Evolutionary conservation across 2,329 filamentous ascomycete species (phyloP).

Genomic region (Fusarium burgessii): DNA sequence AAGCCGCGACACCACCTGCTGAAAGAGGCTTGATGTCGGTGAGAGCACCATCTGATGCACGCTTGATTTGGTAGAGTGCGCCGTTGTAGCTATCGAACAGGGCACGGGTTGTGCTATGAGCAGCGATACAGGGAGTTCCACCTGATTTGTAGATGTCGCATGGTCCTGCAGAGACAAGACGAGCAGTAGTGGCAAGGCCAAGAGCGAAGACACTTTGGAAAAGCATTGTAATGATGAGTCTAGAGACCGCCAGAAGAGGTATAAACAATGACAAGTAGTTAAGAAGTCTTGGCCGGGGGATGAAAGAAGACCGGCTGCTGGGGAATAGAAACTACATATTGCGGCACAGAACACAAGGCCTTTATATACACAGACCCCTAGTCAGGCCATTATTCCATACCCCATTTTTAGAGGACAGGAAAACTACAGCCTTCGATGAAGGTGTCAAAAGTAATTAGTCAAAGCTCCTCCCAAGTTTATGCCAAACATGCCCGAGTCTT

Average conservation of each 20-base stretch:
- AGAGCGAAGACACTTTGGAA: slow-evolving; percentile 16
- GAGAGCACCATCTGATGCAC: slow-evolving; percentile 18
- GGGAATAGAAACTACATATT: rapidly evolving
- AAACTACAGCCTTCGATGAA: too few species aligned
- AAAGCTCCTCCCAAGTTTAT: too few species aligned
- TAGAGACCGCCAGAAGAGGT: rapidly evolving
- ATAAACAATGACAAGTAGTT: rapidly evolving
- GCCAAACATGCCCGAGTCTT: too few species aligned
- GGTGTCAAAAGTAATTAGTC: too few species aligned
- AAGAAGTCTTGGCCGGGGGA: not conserved
- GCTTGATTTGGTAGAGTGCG: slow-evolving; percentile 28
- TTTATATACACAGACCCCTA: not conserved
- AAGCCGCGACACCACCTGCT: slow-evolving; percentile 72
- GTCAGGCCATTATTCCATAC: not conserved
- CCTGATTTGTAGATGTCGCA: slow-evolving; percentile 26
- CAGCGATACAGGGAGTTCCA: slow-evolving; percentile 27
- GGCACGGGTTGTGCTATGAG: slow-evolving; percentile 21
- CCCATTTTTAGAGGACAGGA: not conserved
- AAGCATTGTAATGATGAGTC: not conserved
- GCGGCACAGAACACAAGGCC: not conserved
- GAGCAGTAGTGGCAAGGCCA: not conserved
- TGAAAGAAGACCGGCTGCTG: not conserved
- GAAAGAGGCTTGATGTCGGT: slow-evolving; percentile 45
- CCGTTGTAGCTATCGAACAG: slow-evolving; percentile 6
- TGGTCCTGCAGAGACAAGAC: slow-evolving; percentile 18